Conservation (phyloP, 305 asterid genomes). For the Solanum hybrid region DNA sequence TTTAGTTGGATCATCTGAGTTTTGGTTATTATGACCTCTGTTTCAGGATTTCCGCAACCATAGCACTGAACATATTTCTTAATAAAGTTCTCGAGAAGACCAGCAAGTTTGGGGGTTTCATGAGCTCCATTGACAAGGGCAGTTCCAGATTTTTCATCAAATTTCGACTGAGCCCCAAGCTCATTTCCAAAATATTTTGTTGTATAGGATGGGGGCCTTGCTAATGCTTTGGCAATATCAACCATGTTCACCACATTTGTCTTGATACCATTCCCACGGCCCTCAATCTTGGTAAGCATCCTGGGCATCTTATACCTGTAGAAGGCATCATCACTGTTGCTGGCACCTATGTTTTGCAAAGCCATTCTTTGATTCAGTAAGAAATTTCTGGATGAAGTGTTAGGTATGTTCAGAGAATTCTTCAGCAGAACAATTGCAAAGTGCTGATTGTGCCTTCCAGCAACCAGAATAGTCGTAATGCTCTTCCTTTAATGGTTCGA, state of each 20-base stretch:
- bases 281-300: slow-evolving; percentile 27
- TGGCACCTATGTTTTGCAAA: slow-evolving; percentile 25
- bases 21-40: slow-evolving; percentile 21
- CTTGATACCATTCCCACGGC: slow-evolving; percentile 29
- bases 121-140: slow-evolving; percentile 27
- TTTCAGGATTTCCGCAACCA: slow-evolving; percentile 26
- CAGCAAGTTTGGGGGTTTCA: slow-evolving; percentile 25
- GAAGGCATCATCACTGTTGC: slow-evolving; percentile 31
- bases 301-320: slow-evolving; percentile 33
- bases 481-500: slow-evolving; percentile 10
- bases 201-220: slow-evolving; percentile 21
- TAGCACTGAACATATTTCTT: slow-evolving; percentile 31
- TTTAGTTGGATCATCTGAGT: slow-evolving; percentile 23
- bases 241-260: slow-evolving; percentile 31
- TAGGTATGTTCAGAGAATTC: neutral
- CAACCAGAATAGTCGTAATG: neutral
- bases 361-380: slow-evolving; percentile 17
- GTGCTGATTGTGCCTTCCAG: neutral
- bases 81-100: slow-evolving; percentile 24
- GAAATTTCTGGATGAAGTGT: neutral
- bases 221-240: slow-evolving; percentile 28
- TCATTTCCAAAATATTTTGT: slow-evolving; percentile 26
- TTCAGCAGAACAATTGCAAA: neutral
- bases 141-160: slow-evolving; percentile 27
- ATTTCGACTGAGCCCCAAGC: slow-evolving; percentile 29